Percentiles rank a stretch among this genome's conserved stretches.
phyloP scores from a whole-genome alignment of 2,329 filamentous ascomycete genomes.

The Xylariales sp. region DNA sequence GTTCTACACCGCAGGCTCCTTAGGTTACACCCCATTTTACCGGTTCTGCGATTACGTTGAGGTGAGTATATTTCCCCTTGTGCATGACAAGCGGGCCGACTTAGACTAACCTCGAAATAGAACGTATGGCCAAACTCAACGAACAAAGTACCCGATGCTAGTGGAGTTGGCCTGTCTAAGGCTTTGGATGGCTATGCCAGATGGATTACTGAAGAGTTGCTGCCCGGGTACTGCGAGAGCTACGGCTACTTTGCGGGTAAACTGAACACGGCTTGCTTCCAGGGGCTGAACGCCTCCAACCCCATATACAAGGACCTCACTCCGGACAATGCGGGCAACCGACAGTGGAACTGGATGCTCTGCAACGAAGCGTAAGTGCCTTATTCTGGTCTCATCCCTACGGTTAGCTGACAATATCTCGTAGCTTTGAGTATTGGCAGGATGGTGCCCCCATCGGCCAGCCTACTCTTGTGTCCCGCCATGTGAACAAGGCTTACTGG shows the following conservation, averaged over 20 bases:
- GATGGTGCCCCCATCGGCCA: slow-evolving; percentile 58
- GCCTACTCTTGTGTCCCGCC: slow-evolving; percentile 56
- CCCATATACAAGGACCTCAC: slow-evolving; percentile 53
- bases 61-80: slow-evolving; percentile 22
- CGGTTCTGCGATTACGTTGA: slow-evolving; percentile 63
- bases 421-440: slow-evolving; percentile 54
- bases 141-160: slow-evolving; percentile 59
- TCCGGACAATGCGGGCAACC: slow-evolving; percentile 56
- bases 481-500: slow-evolving; percentile 54
- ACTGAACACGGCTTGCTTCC: slow-evolving; percentile 60
- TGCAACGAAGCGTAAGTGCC: slow-evolving; percentile 59
- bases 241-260: slow-evolving; percentile 59
- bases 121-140: slow-evolving; percentile 58
- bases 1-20: slow-evolving; percentile 59
- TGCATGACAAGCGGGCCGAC: neutral
- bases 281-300: slow-evolving; percentile 59
- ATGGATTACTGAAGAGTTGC: slow-evolving; percentile 55
- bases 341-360: slow-evolving; percentile 67
- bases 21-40: slow-evolving; percentile 59
- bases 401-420: slow-evolving; percentile 9
- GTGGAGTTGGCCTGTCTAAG: slow-evolving; percentile 62
- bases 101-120: slow-evolving; percentile 35
- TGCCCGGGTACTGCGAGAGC: slow-evolving; percentile 58
- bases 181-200: slow-evolving; percentile 64
- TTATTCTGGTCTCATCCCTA: neutral